These are phyloP conservation scores for Neophaeococcomyces aloes DNA, from an alignment of 2,329 filamentous ascomycete genomes.

Conservation along the genomic window DNA sequence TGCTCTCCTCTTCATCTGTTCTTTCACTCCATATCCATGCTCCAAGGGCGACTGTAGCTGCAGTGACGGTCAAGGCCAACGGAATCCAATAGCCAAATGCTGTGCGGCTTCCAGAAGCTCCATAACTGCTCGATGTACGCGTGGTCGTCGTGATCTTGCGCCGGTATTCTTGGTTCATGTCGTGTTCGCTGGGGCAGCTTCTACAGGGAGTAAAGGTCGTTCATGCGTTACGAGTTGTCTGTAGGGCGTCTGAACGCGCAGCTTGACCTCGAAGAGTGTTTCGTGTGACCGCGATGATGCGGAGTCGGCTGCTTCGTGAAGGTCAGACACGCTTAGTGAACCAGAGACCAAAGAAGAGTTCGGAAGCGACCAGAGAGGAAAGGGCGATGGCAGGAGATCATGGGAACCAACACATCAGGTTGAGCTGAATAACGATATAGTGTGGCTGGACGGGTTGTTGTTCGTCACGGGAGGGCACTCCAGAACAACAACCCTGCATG, in stretches of 20 bases:
- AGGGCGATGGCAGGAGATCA: background rate
- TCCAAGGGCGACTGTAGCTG: conserved; percentile 74
- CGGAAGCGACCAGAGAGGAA: background rate
- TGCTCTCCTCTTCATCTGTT: conserved; percentile 58
- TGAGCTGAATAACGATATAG: too few species aligned
- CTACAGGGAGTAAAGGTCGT: background rate
- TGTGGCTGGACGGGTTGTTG: too few species aligned
- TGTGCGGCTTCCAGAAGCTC: conserved; percentile 32
- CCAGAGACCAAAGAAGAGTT: background rate
- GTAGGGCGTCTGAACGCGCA: background rate
- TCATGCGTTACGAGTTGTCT: conserved; percentile 2
- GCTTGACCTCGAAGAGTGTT: too few species aligned
- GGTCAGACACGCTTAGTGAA: too few species aligned
- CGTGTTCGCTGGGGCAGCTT: background rate
- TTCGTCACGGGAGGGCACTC: too few species aligned
- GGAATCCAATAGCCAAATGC: conserved; percentile 70
- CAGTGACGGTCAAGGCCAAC: conserved; percentile 71
- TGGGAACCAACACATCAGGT: too few species aligned
- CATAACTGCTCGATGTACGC: conserved; percentile 26
- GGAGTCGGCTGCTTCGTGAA: too few species aligned
- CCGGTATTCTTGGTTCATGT: conserved; percentile 1
- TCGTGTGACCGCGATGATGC: too few species aligned
- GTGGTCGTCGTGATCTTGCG: conserved; percentile 4
- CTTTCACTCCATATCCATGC: conserved; percentile 94
- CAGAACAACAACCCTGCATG: too few species aligned